These are phyloP conservation scores for Dalbergia cochinchinensis DNA, from an alignment of 306 rosid genomes.

Conservation along the genomic window DNA sequence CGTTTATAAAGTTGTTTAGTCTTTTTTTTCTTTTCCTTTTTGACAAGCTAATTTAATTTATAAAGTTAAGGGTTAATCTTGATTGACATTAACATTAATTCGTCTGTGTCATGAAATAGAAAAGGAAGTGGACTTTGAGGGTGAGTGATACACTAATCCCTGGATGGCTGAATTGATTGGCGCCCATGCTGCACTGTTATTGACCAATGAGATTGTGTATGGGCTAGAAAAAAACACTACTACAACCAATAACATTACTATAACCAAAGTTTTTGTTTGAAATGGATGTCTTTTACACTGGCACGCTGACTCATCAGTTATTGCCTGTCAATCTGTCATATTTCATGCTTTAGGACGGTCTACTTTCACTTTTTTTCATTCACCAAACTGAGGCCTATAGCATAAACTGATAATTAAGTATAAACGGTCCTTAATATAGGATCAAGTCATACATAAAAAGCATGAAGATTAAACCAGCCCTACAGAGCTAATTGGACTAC, in stretches of 20 bases:
- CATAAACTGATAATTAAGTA: no score
- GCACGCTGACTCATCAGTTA: neutral
- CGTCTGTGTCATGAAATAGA: neutral
- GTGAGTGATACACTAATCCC: neutral
- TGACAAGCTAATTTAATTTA: neutral
- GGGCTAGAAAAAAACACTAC: no score
- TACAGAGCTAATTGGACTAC: no score
- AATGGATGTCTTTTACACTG: neutral
- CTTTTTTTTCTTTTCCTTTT: no score
- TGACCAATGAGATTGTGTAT: neutral
- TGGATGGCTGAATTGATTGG: neutral
- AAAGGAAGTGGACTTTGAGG: constrained; percentile 1
- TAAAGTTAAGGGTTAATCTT: neutral
- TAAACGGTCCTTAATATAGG: no score
- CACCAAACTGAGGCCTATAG: neutral
- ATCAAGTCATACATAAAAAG: no score
- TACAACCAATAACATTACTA: no score
- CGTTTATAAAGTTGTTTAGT: neutral
- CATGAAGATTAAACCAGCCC: no score
- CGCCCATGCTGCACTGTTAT: neutral
- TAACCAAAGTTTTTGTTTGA: neutral
- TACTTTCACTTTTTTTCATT: neutral
- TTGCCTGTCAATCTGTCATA: neutral
- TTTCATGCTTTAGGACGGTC: neutral
- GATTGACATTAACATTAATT: neutral